Conservation (phyloP, 768 basidiomycete species). For the Podaxis mareebaensis region DNA sequence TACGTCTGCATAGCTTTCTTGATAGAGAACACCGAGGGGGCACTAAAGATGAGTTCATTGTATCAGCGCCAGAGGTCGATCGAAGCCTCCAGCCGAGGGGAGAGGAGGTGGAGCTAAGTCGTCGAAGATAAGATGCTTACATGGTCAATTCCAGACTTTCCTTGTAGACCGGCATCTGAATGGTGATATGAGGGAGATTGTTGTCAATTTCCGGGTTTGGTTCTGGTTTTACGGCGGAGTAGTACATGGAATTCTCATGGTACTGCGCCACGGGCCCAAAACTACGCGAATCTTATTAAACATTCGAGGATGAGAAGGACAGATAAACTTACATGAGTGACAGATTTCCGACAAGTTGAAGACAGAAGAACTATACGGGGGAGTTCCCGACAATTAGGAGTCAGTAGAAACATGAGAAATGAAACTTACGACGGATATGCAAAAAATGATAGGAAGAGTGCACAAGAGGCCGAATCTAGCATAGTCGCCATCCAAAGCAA, state of each 20-base stretch:
- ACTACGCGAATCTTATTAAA: conserved; percentile 20
- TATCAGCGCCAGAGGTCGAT: conserved; percentile 3
- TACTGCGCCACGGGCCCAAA: conserved; percentile 85
- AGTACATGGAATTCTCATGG: conserved; percentile 82
- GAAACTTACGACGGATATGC: conserved; percentile 66
- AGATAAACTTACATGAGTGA: conserved; percentile 46
- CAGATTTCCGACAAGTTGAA: conserved; percentile 68
- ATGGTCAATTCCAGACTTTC: conserved; percentile 75
- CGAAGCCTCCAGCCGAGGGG: background rate
- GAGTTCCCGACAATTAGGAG: background rate
- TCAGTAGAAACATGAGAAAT: conserved; percentile 3
- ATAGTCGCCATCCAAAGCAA: conserved; percentile 59
- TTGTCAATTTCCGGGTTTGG: conserved; percentile 68
- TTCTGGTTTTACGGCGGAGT: conserved; percentile 68
- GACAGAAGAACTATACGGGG: conserved; percentile 66
- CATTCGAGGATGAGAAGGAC: background rate
- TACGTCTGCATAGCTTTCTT: conserved; percentile 88
- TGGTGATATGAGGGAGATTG: conserved; percentile 74
- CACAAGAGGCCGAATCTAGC: conserved; percentile 65
- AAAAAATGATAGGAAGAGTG: conserved; percentile 72
- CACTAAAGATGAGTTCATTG: conserved; percentile 33
- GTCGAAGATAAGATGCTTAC: conserved; percentile 36
- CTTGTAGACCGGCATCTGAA: conserved; percentile 89
- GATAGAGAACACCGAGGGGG: conserved; percentile 74
- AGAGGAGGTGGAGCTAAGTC: background rate